Evolutionary conservation across 2,329 filamentous ascomycete genomes (phyloP), one percentile per base, ranked within the genome.

Genomic region (Aspergillus sp.): DNA sequence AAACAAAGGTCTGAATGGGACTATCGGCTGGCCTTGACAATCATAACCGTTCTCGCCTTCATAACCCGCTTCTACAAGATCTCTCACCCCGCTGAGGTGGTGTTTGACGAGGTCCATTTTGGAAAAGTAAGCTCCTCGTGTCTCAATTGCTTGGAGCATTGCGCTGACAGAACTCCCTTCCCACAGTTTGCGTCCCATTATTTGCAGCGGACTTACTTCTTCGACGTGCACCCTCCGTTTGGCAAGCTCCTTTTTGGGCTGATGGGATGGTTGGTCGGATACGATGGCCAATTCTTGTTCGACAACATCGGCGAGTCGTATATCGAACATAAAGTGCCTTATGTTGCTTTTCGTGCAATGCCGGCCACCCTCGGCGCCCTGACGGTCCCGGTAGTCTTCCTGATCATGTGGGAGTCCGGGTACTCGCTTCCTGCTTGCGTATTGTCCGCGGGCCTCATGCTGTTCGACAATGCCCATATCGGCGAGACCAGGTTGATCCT

Each of bases 401-500:
- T 93, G 57, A 98, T 94, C 62, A 98, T 98, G 91, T 98, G 91
- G 91, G 91, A 98, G 65, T 96, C 91, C 30, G 91, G 88, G 42
- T 98, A 98, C 66, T 94, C 86, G 44, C 71, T 98, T 26, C 91
- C 91, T 8, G 91, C 91, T 36, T 93, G 85, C 58, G 69, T 96
- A 34, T 71, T 95, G 36, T 86, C 91, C 5, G 77, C 91, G 24
- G 78, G 83, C 16, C 69, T 98, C 22, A 72, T 98, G 43, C 80
- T 98, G 26, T 84, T 98, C 51, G 91, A 98, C 67, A 98, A 98
- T 53, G 91, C 89, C 36, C 91, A 98, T 61, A 86, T 98, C 60
- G 89, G 86, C 39, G 91, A 98, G 70, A 95, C 91, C 15, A 78
- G 91, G 19, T 68, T 98, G 55, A 98, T 98, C 48, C 75, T 98